A percentile compares a stretch with the other conserved stretches of the same genome.
These are phyloP conservation scores for Populus nigra DNA, from an alignment of 345 rosid species.

Conservation along the genomic window DNA sequence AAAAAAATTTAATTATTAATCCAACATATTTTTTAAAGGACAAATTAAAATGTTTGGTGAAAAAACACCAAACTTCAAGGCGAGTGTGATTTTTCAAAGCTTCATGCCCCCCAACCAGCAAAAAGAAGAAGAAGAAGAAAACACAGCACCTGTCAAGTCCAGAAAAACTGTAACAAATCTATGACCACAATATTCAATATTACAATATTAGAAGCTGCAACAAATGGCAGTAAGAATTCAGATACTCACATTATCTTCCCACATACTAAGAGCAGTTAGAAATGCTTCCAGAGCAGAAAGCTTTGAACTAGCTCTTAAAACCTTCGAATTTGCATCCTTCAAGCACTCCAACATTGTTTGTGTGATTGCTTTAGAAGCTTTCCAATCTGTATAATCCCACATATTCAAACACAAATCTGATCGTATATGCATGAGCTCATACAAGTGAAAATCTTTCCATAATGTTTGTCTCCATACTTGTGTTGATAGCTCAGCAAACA, in stretches of 20 bases:
- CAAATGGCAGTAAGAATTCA: slow-evolving; percentile 15
- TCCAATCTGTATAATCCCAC: slow-evolving; percentile 88
- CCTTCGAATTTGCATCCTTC: slow-evolving; percentile 61
- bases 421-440: slow-evolving; percentile 44
- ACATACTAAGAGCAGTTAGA: slow-evolving; percentile 50
- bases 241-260: slow-evolving; percentile 64
- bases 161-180: not conserved
- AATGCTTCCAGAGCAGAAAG: slow-evolving; percentile 63
- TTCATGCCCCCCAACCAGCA: not conserved
- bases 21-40: not conserved
- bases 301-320: slow-evolving; percentile 60
- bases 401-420: slow-evolving; percentile 57
- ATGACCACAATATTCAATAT: not conserved
- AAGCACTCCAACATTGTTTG: slow-evolving; percentile 64
- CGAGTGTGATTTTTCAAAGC: not conserved
- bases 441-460: slow-evolving; percentile 36
- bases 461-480: slow-evolving; percentile 30
- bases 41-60: not conserved
- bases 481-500: slow-evolving; percentile 49
- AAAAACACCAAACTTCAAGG: not conserved
- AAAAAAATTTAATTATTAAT: no score
- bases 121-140: no score
- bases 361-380: slow-evolving; percentile 53
- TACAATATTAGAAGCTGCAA: slow-evolving; percentile 3
- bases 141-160: not conserved